Evolutionary conservation across 73 alveolate species (phyloP).

Genomic region (Paramecium pentaurelia): DNA sequence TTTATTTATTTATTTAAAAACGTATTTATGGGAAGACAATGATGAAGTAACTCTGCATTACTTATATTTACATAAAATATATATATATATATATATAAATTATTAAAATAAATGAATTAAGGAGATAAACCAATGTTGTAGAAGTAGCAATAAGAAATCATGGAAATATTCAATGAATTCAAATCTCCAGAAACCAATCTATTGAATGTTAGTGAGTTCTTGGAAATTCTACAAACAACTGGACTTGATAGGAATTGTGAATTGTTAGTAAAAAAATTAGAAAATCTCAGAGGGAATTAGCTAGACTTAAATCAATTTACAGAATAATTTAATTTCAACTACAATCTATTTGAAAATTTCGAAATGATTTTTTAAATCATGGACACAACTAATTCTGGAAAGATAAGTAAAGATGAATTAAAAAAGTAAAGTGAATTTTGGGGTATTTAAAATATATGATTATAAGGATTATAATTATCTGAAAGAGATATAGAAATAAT

Average conservation of each 20-base stretch:
- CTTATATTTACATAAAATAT: neutral
- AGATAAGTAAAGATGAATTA: constrained; percentile 10
- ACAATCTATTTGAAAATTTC: neutral
- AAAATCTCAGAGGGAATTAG: neutral
- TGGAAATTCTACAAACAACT: constrained; percentile 13
- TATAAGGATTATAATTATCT: neutral
- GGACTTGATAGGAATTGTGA: constrained; percentile 27
- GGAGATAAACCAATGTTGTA: neutral
- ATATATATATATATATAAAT: neutral
- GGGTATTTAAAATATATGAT: neutral
- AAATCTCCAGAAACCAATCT: neutral
- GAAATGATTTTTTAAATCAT: neutral
- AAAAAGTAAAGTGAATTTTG: constrained; percentile 12
- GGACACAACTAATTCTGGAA: constrained; percentile 9
- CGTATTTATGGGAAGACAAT: neutral
- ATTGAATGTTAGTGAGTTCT: constrained; percentile 25
- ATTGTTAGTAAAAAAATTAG: neutral
- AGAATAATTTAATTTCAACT: constrained; percentile 1
- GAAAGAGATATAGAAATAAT: constrained; percentile 47
- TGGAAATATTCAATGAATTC: constrained; percentile 16
- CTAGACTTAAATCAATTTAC: neutral
- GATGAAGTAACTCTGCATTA: neutral
- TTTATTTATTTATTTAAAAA: neutral
- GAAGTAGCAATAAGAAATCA: neutral
- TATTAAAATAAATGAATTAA: neutral